phyloP scores from a whole-genome alignment of 129 eudicot species.

The Glebionis coronaria region DNA sequence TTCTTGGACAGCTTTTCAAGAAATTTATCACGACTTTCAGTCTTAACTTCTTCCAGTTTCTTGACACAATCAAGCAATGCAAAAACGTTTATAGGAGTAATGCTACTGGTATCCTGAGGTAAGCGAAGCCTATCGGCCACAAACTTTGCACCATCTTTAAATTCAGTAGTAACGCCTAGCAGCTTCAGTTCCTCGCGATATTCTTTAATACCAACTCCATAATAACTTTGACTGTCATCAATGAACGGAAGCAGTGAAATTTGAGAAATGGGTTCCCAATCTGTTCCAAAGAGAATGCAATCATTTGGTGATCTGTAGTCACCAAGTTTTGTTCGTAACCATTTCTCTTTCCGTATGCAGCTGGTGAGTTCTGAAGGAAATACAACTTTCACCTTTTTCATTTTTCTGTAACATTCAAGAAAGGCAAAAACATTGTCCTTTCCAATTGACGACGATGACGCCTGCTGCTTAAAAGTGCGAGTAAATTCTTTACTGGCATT shows the following conservation, averaged over 20 bases:
- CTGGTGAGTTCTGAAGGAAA: background rate
- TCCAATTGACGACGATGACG: background rate
- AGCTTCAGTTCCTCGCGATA: background rate
- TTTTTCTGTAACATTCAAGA: background rate
- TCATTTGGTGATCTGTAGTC: background rate
- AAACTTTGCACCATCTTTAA: conserved; percentile 8
- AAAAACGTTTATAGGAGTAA: background rate
- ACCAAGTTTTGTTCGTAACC: conserved; percentile 7
- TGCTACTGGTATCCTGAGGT: background rate
- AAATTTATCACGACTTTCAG: background rate
- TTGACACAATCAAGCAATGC: conserved; percentile 2
- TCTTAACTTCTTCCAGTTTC: background rate
- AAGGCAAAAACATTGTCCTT: background rate
- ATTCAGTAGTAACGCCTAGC: background rate
- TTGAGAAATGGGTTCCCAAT: background rate
- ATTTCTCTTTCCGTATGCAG: background rate
- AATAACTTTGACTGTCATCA: background rate
- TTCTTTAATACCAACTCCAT: background rate
- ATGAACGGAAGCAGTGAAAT: conserved; percentile 6
- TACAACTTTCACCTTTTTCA: background rate
- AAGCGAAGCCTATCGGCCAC: background rate
- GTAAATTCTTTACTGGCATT: background rate
- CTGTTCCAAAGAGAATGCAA: background rate
- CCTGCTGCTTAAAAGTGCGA: background rate
- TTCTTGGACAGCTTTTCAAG: background rate